Evolutionary conservation across 73 alveolate genomes (phyloP), one percentile per base, ranked within the genome.

Genomic region (Paramecium pentaurelia): DNA sequence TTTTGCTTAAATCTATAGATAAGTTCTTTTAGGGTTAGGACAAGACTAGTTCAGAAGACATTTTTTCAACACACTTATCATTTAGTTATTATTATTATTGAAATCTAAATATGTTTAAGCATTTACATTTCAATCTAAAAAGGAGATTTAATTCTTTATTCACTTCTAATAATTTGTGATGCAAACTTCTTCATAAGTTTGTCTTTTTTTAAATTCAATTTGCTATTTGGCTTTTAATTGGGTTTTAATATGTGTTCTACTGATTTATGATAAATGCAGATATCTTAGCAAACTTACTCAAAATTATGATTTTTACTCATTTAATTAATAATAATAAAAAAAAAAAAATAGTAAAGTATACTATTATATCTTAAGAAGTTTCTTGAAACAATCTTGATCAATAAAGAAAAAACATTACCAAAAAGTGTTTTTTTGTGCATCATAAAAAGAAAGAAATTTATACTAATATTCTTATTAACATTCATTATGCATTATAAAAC

Each of bases 401-500:
- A 1, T 54, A 18, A 54, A 14, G 16, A 14, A 49, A 49, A 18
- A 54, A 7, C 7, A 4, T 2, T 18, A 18, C 9, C 20, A 6
- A n/a, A 54, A 16, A 49, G 27, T 49, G 9, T 1, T 7, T 40
- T 4, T n/a, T 54, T 54, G 14, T 6, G 4, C 36, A 1, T 49
- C 9, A 18, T 4, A 18, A 54, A 54, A 54, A 54, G 16, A 3
- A 54, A 18, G 34, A 16, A 54, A 54, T 54, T 54, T 54, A 54
- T 18, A n/a, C 32, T 18, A 54, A 6, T n/a, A 16, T n/a, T 54
- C 70, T 54, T 16, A 54, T 18, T 54, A 54, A 54, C n/a, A 73
- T 37, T 80, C 91, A 80, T 89, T 28, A 40, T 70, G 71, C 85
- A 22, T 71, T 34, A 71, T 89, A 89, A 89, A 89, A 71, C 36